A percentile compares a stretch with the other conserved stretches of the same genome.
Evolutionary conservation across 805 yeast genomes (phyloP).

Genomic region (Myxozyma melibiosi): DNA sequence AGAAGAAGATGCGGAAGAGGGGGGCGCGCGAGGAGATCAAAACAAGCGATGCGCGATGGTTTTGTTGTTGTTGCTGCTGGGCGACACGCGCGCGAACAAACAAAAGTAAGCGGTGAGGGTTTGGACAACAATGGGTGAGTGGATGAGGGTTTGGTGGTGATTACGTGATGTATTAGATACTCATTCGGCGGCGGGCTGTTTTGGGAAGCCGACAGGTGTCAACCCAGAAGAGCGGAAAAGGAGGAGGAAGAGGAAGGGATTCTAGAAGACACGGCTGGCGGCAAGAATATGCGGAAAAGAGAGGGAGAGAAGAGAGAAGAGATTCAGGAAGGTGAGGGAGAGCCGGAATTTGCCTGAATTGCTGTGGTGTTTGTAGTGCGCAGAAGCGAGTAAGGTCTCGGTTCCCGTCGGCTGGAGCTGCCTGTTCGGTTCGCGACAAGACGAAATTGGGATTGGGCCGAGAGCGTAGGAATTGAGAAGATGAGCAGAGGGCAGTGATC

Average conservation of each 20-base stretch:
- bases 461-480: background rate
- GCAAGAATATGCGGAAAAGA: background rate
- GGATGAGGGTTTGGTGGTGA: too few relatives aligned
- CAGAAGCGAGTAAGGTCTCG: too few relatives aligned
- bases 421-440: background rate
- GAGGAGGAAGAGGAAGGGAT: background rate
- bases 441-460: background rate
- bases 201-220: background rate
- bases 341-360: too few relatives aligned
- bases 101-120: too few relatives aligned
- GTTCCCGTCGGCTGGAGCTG: too few relatives aligned
- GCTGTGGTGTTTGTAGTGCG: too few relatives aligned
- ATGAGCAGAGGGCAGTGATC: constrained; percentile 1
- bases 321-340: background rate
- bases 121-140: too few relatives aligned
- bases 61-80: background rate
- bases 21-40: background rate
- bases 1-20: background rate
- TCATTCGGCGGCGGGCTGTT: background rate
- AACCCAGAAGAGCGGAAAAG: background rate
- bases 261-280: background rate
- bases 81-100: too few relatives aligned
- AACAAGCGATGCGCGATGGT: background rate
- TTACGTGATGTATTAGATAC: too few relatives aligned
- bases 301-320: background rate